A percentile compares a stretch with the other conserved stretches of the same genome.
These are phyloP conservation scores for Penstemon eatonii DNA, from an alignment of 257 asterid genomes.

Conservation along the genomic window DNA sequence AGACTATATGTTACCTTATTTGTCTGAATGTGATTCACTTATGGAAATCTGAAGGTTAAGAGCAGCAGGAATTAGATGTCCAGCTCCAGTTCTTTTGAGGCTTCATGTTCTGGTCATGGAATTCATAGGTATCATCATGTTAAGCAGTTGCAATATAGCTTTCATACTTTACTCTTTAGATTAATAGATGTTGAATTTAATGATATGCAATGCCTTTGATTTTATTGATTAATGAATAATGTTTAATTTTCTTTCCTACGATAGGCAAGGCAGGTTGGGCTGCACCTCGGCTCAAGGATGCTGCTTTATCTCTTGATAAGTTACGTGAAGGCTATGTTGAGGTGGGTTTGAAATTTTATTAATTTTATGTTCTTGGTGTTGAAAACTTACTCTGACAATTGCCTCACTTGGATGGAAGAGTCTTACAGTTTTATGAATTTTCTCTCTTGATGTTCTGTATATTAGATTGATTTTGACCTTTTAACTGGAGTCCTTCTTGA, in stretches of 20 bases:
- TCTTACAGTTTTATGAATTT: background rate
- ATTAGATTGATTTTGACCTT: background rate
- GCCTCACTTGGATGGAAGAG: slow-evolving; percentile 1
- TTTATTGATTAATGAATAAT: slow-evolving; percentile 8
- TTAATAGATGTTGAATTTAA: background rate
- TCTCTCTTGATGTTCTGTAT: background rate
- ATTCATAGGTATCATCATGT: slow-evolving; percentile 68
- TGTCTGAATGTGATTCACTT: slow-evolving; percentile 25
- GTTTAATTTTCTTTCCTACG: slow-evolving; percentile 13
- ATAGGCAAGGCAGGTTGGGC: slow-evolving; percentile 95
- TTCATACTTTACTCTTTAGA: background rate
- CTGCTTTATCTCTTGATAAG: slow-evolving; percentile 80
- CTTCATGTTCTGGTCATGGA: slow-evolving; percentile 98
- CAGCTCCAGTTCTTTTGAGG: slow-evolving; percentile 78
- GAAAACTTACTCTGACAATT: slow-evolving; percentile 5
- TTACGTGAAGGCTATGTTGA: slow-evolving; percentile 87
- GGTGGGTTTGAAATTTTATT: slow-evolving; percentile 42
- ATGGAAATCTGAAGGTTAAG: slow-evolving; percentile 57
- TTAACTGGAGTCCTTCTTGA: background rate
- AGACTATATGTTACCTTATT: slow-evolving; percentile 5
- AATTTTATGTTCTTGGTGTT: slow-evolving; percentile 3
- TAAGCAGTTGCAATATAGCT: background rate
- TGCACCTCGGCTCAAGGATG: slow-evolving; percentile 98
- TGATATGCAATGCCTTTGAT: slow-evolving; percentile 8
- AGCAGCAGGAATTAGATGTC: slow-evolving; percentile 95